Percentiles rank a stretch among this genome's conserved stretches.
These are phyloP conservation scores for Pseudovirgaria hyperparasitica DNA, from an alignment of 2,329 filamentous ascomycete genomes.

Conservation along the genomic window DNA sequence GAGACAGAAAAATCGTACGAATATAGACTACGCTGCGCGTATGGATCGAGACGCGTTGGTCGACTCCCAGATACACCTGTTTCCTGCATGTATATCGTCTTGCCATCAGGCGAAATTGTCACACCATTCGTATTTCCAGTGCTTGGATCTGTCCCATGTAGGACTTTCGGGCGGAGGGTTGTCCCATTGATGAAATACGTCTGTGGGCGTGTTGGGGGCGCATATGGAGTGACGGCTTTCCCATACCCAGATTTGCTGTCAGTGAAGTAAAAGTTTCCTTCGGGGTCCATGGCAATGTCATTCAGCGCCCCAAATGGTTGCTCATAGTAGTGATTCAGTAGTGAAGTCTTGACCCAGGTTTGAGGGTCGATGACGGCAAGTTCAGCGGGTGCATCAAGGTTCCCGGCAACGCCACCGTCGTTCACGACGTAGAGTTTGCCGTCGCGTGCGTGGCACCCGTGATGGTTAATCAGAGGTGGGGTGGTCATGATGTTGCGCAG, in stretches of 20 bases:
- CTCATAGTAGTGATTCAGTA: slow-evolving; percentile 7
- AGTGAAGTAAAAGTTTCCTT: slow-evolving; percentile 8
- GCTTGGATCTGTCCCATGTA: slow-evolving; percentile 7
- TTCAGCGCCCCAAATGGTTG: slow-evolving; percentile 8
- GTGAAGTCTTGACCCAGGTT: slow-evolving; percentile 3
- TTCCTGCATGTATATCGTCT: slow-evolving; percentile 5
- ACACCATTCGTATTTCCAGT: slow-evolving; percentile 8
- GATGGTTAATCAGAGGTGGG: slow-evolving; percentile 6
- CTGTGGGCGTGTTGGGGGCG: slow-evolving; percentile 5
- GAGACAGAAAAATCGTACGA: slow-evolving; percentile 5
- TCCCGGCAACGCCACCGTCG: no score
- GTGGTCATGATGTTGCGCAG: slow-evolving; percentile 6
- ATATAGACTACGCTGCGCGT: slow-evolving; percentile 5
- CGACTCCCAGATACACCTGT: slow-evolving; percentile 6
- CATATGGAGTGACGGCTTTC: slow-evolving; percentile 5
- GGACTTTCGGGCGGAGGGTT: slow-evolving; percentile 6
- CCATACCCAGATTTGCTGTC: slow-evolving; percentile 7
- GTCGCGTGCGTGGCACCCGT: slow-evolving; percentile 6
- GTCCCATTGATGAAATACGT: slow-evolving; percentile 7
- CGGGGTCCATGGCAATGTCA: slow-evolving; percentile 7
- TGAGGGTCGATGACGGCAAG: slow-evolving; percentile 6
- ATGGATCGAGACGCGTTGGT: slow-evolving; percentile 5
- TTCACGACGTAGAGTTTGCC: slow-evolving; percentile 7
- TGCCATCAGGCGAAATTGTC: slow-evolving; percentile 2
- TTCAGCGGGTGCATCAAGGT: slow-evolving; percentile 3